phyloP scores from a whole-genome alignment of 2,329 filamentous ascomycete species.

The Hawksworthiomyces lignivorus region DNA sequence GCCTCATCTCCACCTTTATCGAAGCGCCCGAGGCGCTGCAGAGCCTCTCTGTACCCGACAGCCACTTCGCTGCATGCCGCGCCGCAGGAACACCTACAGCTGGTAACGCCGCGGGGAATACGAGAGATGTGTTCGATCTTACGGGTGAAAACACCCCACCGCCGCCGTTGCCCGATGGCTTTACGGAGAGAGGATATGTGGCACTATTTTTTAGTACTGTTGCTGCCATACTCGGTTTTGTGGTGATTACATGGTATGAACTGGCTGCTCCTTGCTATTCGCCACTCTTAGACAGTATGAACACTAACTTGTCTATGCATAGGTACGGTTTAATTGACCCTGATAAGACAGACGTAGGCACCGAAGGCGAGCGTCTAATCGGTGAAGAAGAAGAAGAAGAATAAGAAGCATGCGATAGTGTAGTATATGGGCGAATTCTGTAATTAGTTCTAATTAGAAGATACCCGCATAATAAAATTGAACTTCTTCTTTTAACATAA shows the following conservation, averaged over 20 bases:
- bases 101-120: constrained; percentile 22
- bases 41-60: constrained; percentile 53
- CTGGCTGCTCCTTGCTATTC: background rate
- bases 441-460: too few species aligned
- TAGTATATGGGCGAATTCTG: too few species aligned
- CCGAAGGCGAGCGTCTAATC: too few species aligned
- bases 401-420: too few species aligned
- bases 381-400: too few species aligned
- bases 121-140: constrained; percentile 18
- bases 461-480: too few species aligned
- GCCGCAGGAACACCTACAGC: constrained; percentile 7
- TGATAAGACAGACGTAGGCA: too few species aligned
- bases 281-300: too few species aligned
- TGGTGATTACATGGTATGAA: constrained; percentile 38
- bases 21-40: constrained; percentile 36
- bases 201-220: constrained; percentile 67
- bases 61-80: constrained; percentile 50
- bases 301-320: too few species aligned
- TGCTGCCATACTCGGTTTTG: constrained; percentile 60
- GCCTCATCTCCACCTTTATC: constrained; percentile 34
- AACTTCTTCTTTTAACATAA: too few species aligned
- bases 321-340: too few species aligned
- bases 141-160: constrained; percentile 17
- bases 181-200: constrained; percentile 64
- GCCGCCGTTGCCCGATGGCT: constrained; percentile 11